Base-by-base conservation (phyloP, 106 monocot genomes). In the Dendrobium nobile region DNA sequence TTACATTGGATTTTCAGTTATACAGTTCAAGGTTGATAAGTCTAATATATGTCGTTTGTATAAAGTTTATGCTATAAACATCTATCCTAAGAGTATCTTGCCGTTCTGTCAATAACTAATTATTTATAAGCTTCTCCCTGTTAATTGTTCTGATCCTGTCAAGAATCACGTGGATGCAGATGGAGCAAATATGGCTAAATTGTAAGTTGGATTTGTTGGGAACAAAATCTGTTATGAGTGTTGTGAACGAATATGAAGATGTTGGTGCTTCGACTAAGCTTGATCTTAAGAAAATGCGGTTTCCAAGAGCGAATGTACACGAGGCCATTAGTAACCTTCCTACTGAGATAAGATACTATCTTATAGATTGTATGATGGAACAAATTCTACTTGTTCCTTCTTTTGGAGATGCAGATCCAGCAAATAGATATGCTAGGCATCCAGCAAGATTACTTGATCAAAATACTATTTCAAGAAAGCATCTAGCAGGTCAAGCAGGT, bases 291-390 rank as follows among this genome's bases (percentile, higher is more conserved):
- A 13, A 13, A 28, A 67, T 58, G 24, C 65, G 28, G 7, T 72
- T 17, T 41, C 40, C 13, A 58, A 78, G 77, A 22, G 72, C 18
- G 73, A 67, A 65, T 9, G 40, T 42, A 41, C 61, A 72, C 22
- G 37, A 81, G 73, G 54, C 59, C 20, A 26, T 79, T 22, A 41
- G 1, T 31, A 67, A 48, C 54, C 77, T 73, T 3, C 33, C 54
- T 17, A 73, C 68, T 61, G 42, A 75, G 40, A 64, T 79, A 7
- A 86, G 65, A 31, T 26, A 73, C 28, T 33, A 9, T 54, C 26
- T 87, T 67, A 31, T 80, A 54, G 79, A 80, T 67, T 87, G 89
- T 47, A 6, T 87, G 54, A 81, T 72, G 61, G 77, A 65, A 43
- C 81, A 85, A 40, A 79, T 41, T 13, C 76, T 73, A 10, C 37